Evolutionary conservation across 306 rosid genomes (phyloP).

Genomic region (Boehmeria nivea): DNA sequence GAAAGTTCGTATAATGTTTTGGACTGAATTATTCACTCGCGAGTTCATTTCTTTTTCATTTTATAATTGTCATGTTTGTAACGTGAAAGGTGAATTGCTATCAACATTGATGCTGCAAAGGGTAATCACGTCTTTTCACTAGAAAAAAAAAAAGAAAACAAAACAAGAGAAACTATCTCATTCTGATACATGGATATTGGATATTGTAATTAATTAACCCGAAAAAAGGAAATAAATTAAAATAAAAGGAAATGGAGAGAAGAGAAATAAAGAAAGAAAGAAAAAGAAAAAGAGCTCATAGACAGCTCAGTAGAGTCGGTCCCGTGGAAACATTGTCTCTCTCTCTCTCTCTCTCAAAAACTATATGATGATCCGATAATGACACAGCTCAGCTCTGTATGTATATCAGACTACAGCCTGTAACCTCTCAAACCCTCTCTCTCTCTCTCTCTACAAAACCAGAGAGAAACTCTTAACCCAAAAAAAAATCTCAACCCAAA

Average conservation of each 20-base stretch:
- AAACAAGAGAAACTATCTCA: not conserved
- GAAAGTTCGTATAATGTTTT: no score
- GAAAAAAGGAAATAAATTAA: not conserved
- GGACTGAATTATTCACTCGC: no score
- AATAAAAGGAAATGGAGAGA: not conserved
- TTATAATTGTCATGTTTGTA: no score
- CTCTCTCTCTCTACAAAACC: not conserved
- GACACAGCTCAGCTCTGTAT: constrained; percentile 17
- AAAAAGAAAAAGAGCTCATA: not conserved
- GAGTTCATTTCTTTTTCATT: no score
- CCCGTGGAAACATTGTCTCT: not conserved
- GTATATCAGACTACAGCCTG: constrained; percentile 22
- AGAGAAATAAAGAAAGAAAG: no score
- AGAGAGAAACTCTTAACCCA: not conserved
- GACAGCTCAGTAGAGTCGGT: not conserved
- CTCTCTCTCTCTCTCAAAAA: not conserved
- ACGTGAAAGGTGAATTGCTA: no score
- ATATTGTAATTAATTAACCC: no score
- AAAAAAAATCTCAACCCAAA: not conserved
- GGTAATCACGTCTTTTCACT: no score
- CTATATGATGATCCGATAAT: not conserved
- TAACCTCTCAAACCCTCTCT: constrained; percentile 6
- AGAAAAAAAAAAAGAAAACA: no score
- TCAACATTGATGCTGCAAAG: no score
- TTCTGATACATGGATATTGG: no score